Evolutionary conservation across 2,329 filamentous ascomycete genomes (phyloP), one percentile per base, ranked within the genome.

Genomic region (Lasiodiplodia theobromae): DNA sequence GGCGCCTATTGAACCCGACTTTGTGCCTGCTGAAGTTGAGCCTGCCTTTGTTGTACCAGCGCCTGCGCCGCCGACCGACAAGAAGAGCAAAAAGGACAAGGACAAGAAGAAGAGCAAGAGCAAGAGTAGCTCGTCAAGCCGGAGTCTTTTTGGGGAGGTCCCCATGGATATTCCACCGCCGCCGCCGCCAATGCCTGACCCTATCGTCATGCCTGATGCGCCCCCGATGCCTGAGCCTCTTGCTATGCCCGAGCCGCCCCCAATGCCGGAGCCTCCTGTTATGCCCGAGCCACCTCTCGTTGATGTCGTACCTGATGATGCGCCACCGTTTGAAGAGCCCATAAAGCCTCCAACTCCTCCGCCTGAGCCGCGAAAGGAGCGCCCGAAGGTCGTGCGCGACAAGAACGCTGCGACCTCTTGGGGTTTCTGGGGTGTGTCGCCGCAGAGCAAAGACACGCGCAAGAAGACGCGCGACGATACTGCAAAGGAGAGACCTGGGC

Each of bases 361-460:
- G 10, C 82, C 83, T 18, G 88, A 89, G 63, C 81, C 85, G 70
- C 88, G 89, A 80, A 96, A 91, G 77, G 92, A 96, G 71, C 91
- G 93, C 16, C 83, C 91, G 34, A 93, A 91, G 75, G 88, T 94
- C 71, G 92, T 89, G 73, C 91, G 92, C 69, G 90, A 91, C 47
- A 86, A 87, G 69, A 85, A 85, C 44, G 80, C 80, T n/a, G 84
- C 78, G 25, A 79, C 89, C 23, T 95, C 91, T 37, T 96, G 93
- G 93, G 91, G 89, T 44, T 88, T 89, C 77, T 95, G 91, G 91
- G 88, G 87, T 21, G 86, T 88, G 18, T 72, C 78, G 38, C 77
- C 80, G 49, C 80, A 81, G 44, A 73, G 78, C 68, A 82, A 82
- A 69, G 75, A 76, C 21, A 73, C 76, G 25, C 73, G 75, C 65